Percentiles rank a stretch among this genome's conserved stretches.
Conservation (phyloP, 1,284 basidiomycete genomes). For the Tilletia horrida region DNA sequence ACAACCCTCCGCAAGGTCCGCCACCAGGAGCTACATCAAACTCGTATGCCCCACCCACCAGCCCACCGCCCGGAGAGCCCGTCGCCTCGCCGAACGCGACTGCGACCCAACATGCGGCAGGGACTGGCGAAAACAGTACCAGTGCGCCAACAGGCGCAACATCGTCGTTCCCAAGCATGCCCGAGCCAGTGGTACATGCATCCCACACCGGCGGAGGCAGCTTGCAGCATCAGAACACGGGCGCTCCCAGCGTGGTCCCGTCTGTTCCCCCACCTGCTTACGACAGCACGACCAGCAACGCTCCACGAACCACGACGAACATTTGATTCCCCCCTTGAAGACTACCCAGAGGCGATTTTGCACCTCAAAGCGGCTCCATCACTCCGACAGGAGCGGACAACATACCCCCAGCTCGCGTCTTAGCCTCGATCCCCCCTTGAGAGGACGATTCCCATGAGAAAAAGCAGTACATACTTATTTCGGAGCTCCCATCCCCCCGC, state of each 20-base stretch:
- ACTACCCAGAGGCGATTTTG: no score
- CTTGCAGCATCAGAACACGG: neutral
- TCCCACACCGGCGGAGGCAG: neutral
- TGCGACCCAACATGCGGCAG: neutral
- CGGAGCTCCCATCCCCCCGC: no score
- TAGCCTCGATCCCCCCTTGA: no score
- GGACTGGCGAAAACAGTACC: neutral
- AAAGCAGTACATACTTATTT: no score
- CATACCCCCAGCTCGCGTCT: no score
- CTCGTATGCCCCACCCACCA: neutral
- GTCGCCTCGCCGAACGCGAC: neutral
- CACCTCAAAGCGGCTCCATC: no score
- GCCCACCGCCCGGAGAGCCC: neutral
- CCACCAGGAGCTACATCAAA: neutral
- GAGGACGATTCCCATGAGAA: no score
- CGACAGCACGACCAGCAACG: no score
- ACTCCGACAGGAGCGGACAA: no score
- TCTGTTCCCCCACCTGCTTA: constrained; percentile 11
- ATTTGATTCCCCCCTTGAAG: no score
- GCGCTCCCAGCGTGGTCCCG: neutral
- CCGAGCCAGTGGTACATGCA: constrained; percentile 2
- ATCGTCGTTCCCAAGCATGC: neutral
- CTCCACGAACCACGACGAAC: no score
- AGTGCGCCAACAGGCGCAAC: neutral
- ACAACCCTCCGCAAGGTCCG: neutral